A percentile compares a stretch with the other conserved stretches of the same genome.
phyloP scores from a whole-genome alignment of 2,329 filamentous ascomycete genomes.

The Hirsutella rhossiliensis region DNA sequence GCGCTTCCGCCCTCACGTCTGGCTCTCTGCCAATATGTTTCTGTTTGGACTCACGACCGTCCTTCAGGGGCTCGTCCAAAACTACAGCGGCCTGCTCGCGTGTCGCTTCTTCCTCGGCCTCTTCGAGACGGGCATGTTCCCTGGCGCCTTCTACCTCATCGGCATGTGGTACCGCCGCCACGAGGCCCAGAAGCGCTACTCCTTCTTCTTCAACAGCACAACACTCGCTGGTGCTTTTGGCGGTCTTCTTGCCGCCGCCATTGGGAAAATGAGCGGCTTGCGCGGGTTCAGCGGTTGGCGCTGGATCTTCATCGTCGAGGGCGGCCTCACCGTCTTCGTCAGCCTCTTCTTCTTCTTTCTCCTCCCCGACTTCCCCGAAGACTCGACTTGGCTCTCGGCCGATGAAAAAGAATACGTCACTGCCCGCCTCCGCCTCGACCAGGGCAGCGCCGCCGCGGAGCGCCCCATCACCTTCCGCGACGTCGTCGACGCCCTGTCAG shows the following conservation, averaged over 20 bases:
- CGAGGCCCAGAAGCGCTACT: slow-evolving; percentile 85
- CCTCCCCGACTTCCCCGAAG: slow-evolving; percentile 64
- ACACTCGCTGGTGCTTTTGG: slow-evolving; percentile 76
- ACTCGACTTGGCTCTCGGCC: slow-evolving; percentile 59
- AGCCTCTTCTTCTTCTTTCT: slow-evolving; percentile 54
- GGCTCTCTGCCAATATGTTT: slow-evolving; percentile 76
- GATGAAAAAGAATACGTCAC: slow-evolving; percentile 57
- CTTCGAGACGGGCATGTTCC: slow-evolving; percentile 64
- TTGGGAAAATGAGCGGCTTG: slow-evolving; percentile 74
- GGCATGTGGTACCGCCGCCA: slow-evolving; percentile 82
- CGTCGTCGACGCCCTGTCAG: slow-evolving; percentile 52
- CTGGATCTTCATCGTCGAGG: slow-evolving; percentile 77
- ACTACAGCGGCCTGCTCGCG: slow-evolving; percentile 63
- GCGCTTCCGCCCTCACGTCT: slow-evolving; percentile 46
- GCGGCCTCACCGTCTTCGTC: slow-evolving; percentile 48
- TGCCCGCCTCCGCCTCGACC: slow-evolving; percentile 54
- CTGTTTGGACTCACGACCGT: slow-evolving; percentile 66
- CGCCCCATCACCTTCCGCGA: slow-evolving; percentile 47
- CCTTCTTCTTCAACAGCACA: slow-evolving; percentile 83
- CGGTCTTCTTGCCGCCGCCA: slow-evolving; percentile 71
- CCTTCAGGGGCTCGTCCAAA: slow-evolving; percentile 65
- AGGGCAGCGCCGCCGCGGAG: slow-evolving; percentile 54
- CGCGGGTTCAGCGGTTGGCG: slow-evolving; percentile 62
- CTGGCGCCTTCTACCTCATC: slow-evolving; percentile 52
- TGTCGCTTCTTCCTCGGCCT: slow-evolving; percentile 79